Base-by-base conservation (phyloP, 805 yeast genomes). In the Wickerhamiella dianesei region DNA sequence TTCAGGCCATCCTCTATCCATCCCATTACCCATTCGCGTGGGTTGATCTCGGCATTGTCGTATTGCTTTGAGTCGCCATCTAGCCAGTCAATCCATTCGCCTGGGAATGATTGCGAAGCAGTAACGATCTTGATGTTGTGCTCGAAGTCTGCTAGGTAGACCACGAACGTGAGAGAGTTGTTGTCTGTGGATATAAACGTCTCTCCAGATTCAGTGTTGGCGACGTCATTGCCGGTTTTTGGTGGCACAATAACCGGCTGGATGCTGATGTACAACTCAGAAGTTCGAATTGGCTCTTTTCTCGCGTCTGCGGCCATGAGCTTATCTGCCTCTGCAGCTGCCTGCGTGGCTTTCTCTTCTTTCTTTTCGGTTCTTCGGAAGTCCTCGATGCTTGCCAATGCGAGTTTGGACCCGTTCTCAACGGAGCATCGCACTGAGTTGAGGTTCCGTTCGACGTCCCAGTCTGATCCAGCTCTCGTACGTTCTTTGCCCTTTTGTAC, bases 71-170 rank as follows among this genome's bases (percentile, higher is more conserved):
- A 58, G 22, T 56, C 54, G 29, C 57, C 75, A 50, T 76, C 79
- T n/a, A 89, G 71, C 98, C 98, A 92, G n/a, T 75, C 68, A 8
- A 87, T 80, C 98, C 98, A 92, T 59, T 76, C 79, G 41, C 75
- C 61, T 9, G 98, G 97, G 69, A 86, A 82, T 4, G 95, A 78
- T 64, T 92, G 98, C 0, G 97, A 83, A 55, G 80, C 79, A 44
- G 85, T 79, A 22, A 77, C 72, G 41, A 85, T 73, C 5, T 80
- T 73, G 52, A 92, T 76, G 52, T 77, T 74, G 64, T 92, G 89
- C 36, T 82, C 78, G 40, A 78, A 75, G 59, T 92, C 98, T 54
- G 77, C 76, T 54, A 92, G 69, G 18, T 84, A 74, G 35, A 87
- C 69, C 6, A 85, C 75, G 62, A 92, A 88, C 37, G 77, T 74